A percentile compares a stretch with the other conserved stretches of the same genome.
phyloP scores from a whole-genome alignment of 2,329 filamentous ascomycete genomes.

The Stagonosporopsis vannaccii region DNA sequence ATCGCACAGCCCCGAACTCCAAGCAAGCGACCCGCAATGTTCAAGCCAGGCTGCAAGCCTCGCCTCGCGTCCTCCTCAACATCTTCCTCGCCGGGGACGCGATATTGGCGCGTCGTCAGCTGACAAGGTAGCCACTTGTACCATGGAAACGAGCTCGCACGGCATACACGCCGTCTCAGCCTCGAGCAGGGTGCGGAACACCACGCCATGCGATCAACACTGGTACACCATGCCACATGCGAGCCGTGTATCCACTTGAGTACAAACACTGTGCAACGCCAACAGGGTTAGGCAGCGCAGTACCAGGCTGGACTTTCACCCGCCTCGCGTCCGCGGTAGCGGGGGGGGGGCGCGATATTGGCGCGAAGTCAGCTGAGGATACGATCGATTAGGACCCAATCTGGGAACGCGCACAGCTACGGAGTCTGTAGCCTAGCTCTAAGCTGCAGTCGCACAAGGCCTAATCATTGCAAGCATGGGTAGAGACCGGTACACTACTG shows the following conservation, averaged over 20 bases:
- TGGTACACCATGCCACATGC: not conserved
- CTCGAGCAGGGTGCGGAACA: not conserved
- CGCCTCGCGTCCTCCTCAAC: conserved; percentile 10
- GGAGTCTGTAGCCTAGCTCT: not conserved
- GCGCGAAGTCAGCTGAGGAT: conserved; percentile 1
- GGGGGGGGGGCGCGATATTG: not conserved
- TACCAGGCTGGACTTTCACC: not conserved
- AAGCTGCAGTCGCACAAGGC: not conserved
- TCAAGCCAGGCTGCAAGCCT: conserved; percentile 1
- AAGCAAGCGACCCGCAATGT: too few relatives aligned
- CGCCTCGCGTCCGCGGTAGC: not conserved
- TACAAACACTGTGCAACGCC: not conserved
- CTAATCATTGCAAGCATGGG: not conserved
- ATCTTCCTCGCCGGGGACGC: conserved; percentile 3
- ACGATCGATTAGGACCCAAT: not conserved
- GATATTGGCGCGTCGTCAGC: conserved; percentile 17
- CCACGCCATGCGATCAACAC: not conserved
- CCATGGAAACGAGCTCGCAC: not conserved
- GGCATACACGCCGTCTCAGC: not conserved
- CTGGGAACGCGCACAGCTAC: not conserved
- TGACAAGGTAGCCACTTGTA: conserved; percentile 1
- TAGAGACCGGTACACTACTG: conserved; percentile 2
- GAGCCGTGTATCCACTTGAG: not conserved
- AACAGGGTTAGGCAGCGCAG: too few relatives aligned
- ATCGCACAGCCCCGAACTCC: too few relatives aligned